Conservation (phyloP, 1,284 basidiomycete species). For the Porodaedalea pini region DNA sequence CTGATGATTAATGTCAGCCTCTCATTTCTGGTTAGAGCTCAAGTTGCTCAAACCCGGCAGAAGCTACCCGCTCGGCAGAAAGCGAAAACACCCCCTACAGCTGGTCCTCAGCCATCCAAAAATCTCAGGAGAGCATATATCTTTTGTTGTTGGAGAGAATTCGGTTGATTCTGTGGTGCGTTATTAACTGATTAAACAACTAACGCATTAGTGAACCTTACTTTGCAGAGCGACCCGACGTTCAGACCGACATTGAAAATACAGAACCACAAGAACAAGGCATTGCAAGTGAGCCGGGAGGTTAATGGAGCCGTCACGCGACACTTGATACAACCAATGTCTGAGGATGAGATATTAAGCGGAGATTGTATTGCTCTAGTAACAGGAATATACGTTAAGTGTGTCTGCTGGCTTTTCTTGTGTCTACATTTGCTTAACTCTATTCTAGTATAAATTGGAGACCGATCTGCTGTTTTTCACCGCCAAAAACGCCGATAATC, state of each 20-base stretch:
- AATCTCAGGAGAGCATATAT: slow-evolving; percentile 56
- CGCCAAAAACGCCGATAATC: slow-evolving; percentile 29
- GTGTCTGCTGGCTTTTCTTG: slow-evolving; percentile 24
- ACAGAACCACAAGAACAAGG: slow-evolving; percentile 44
- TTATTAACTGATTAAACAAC: slow-evolving; percentile 29
- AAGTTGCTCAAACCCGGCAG: slow-evolving; percentile 60
- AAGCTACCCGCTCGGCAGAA: slow-evolving; percentile 53
- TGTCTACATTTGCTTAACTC: slow-evolving; percentile 6
- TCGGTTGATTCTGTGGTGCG: slow-evolving; percentile 52
- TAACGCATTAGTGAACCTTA: slow-evolving; percentile 1
- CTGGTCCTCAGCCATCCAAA: slow-evolving; percentile 55
- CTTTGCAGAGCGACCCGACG: slow-evolving; percentile 21
- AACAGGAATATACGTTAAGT: slow-evolving; percentile 43
- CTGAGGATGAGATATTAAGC: slow-evolving; percentile 38
- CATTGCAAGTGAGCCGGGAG: slow-evolving; percentile 28
- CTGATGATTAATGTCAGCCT: not conserved
- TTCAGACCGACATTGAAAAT: slow-evolving; percentile 41
- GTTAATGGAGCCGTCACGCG: slow-evolving; percentile 33
- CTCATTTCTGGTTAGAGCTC: slow-evolving; percentile 38
- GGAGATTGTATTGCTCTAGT: slow-evolving; percentile 52
- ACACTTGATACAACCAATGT: slow-evolving; percentile 30
- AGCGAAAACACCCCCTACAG: slow-evolving; percentile 35
- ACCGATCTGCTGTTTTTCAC: slow-evolving; percentile 47
- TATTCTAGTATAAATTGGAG: slow-evolving; percentile 50
- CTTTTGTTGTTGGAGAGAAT: slow-evolving; percentile 50